Evolutionary conservation across 257 asterid genomes (phyloP).

Genomic region (Plectranthus barbatus): DNA sequence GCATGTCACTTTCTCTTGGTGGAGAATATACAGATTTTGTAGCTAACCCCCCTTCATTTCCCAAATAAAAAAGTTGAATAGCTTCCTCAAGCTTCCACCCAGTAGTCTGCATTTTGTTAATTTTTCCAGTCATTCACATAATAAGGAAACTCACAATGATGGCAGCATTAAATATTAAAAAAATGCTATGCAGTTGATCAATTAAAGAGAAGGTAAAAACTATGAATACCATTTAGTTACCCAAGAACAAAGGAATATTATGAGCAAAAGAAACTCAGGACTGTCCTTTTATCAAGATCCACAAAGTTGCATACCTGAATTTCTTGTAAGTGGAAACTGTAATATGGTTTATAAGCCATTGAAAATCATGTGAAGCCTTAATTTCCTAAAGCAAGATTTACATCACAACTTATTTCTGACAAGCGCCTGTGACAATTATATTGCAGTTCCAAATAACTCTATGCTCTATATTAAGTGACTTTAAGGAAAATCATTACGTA

Average conservation of each 20-base stretch:
- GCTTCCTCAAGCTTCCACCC: conserved; percentile 98
- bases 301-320: neutral
- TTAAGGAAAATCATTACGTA: no score
- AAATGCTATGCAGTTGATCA: neutral
- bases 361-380: neutral
- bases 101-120: conserved; percentile 55
- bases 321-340: neutral
- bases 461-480: neutral
- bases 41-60: conserved; percentile 55
- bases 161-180: neutral
- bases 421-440: neutral
- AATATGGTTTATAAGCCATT: neutral
- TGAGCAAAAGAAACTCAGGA: neutral
- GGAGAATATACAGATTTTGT: conserved; percentile 30
- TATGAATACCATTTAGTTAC: neutral
- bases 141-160: neutral
- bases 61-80: conserved; percentile 81
- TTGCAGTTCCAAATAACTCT: neutral
- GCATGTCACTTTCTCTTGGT: conserved; percentile 36
- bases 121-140: neutral
- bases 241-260: neutral
- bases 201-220: neutral
- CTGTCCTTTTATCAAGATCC: neutral
- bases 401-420: neutral
- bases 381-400: neutral